phyloP scores from a whole-genome alignment of 306 rosid genomes.

The Prunus fruticosa region DNA sequence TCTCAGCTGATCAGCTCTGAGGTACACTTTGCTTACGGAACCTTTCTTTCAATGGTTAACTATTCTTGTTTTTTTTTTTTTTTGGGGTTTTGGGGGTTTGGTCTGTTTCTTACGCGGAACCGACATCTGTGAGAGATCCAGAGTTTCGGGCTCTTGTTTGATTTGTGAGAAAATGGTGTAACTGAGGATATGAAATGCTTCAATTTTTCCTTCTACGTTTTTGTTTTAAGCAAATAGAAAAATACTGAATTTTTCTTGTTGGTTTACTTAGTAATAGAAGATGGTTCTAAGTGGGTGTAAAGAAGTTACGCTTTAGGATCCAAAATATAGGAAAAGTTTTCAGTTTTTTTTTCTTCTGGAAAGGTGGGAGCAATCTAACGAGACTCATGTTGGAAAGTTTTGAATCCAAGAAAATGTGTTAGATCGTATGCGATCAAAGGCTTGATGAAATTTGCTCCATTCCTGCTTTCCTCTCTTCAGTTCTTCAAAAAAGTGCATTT shows the following conservation, averaged over 20 bases:
- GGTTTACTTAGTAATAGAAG: neutral
- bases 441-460: neutral
- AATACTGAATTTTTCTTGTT: neutral
- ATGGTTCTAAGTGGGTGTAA: neutral
- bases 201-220: neutral
- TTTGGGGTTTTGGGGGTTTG: neutral
- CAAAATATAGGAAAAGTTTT: neutral
- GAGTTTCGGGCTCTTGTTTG: conserved; percentile 7
- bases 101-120: neutral
- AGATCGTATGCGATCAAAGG: neutral
- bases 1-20: neutral
- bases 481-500: neutral
- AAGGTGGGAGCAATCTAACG: neutral
- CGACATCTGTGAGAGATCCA: conserved; percentile 17
- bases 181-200: neutral
- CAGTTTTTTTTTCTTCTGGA: neutral
- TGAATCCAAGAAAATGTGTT: neutral
- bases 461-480: neutral
- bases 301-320: neutral
- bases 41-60: neutral
- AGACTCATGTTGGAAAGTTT: neutral
- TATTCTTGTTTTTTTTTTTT: neutral
- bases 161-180: conserved; percentile 10
- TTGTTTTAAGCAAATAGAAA: neutral
- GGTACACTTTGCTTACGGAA: conserved; percentile 1